These are phyloP conservation scores for Isatis lusitanica DNA, from an alignment of 441 rosid species.

Conservation along the genomic window DNA sequence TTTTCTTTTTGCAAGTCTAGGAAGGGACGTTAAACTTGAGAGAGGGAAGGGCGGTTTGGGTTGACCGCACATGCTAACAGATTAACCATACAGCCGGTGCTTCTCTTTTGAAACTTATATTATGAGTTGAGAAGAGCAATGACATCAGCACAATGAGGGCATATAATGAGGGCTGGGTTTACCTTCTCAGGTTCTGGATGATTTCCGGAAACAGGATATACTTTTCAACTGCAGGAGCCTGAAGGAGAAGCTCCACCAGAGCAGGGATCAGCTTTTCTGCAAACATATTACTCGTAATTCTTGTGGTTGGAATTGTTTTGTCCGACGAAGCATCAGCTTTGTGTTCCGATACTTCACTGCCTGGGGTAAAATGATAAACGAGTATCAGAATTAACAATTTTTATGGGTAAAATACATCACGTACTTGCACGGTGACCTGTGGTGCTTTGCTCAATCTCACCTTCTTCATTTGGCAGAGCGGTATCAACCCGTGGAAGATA, in stretches of 20 bases:
- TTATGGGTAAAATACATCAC: constrained; percentile 23
- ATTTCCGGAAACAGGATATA: constrained; percentile 76
- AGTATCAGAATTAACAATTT: constrained; percentile 31
- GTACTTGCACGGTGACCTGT: constrained; percentile 44
- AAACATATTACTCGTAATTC: constrained; percentile 56
- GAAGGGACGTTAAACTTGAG: background rate
- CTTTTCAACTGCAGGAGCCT: constrained; percentile 73
- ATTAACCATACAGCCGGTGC: constrained; percentile 11
- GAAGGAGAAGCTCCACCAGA: constrained; percentile 75
- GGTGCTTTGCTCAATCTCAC: constrained; percentile 46
- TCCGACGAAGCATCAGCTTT: constrained; percentile 43
- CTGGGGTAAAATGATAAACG: constrained; percentile 37
- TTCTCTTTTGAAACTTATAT: constrained; percentile 3
- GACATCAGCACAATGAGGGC: background rate
- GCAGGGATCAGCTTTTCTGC: constrained; percentile 89
- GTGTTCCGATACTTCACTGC: constrained; percentile 42
- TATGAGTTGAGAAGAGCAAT: constrained; percentile 14
- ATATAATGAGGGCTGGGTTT: constrained; percentile 29
- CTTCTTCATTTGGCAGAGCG: constrained; percentile 52
- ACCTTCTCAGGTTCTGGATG: constrained; percentile 91
- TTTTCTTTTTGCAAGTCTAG: background rate
- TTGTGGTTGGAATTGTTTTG: constrained; percentile 38
- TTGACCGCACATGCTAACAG: background rate
- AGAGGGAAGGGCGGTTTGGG: background rate
- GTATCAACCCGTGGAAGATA: constrained; percentile 80